Base-by-base conservation (phyloP, 2,329 filamentous ascomycete genomes). In the Aureobasidium sp. region DNA sequence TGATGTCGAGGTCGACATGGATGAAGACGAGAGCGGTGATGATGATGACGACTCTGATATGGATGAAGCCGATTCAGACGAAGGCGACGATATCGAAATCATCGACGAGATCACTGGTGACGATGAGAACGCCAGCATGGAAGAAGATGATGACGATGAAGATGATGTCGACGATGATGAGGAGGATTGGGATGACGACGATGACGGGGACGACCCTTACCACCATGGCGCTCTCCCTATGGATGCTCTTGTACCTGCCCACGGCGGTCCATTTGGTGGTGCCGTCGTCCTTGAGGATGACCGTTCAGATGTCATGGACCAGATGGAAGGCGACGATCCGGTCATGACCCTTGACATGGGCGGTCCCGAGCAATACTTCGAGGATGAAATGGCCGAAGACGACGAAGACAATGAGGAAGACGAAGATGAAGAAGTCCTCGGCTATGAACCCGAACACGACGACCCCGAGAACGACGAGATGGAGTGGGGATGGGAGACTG, bases 1-100 rank as follows among this genome's bases (percentile, higher is more conserved):
- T n/a, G 78, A 76, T 27, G 81, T 85, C 74, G 86, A 90, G 41
- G 89, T 97, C 57, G 92, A 96, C 77, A 89, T 97, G 67, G 90
- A 96, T 65, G 88, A 89, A 57, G 84, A 84, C n/a, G 86, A 83
- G 26, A 80, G 81, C 7, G 78, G 82, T 8, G 82, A 85, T 13
- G 84, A 86, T 1, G 83, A 81, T 32, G 81, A 84, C 4, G 82
- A 84, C 4, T 77, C 76, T 61, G 78, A 77, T 59, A 83, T 85
- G 32, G 82, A 85, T 29, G 85, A 87, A 37, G 85, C 86, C 12
- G 85, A 85, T 36, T 81, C 80, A 2, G 84, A 85, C 8, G 81
- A 83, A 36, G 80, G 81, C 34, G 78, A 77, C 61, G 83, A 65
- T 24, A 48, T 74, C 15, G 72, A 75, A 51, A 72, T 68, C 43